These are phyloP conservation scores for Trichoderma endophyticum DNA, from an alignment of 2,329 filamentous ascomycete genomes.

Conservation along the genomic window DNA sequence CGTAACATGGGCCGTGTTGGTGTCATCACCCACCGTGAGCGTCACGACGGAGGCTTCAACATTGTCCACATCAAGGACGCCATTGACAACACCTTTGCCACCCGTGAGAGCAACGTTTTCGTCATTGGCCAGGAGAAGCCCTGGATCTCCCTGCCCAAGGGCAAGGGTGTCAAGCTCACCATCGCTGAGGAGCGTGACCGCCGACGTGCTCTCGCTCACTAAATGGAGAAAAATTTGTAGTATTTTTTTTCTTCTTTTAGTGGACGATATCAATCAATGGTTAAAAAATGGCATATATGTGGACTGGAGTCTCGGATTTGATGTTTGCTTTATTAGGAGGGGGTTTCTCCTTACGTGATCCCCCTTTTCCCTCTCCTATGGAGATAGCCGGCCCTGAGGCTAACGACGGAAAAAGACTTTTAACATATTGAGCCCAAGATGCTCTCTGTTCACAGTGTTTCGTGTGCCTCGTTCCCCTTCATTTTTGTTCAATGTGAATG, in stretches of 20 bases:
- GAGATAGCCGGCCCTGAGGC: constrained; percentile 37
- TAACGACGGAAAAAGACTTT: constrained; percentile 37
- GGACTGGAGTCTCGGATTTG: constrained; percentile 42
- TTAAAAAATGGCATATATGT: constrained; percentile 33
- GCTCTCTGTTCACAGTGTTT: constrained; percentile 15
- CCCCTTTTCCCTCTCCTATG: constrained; percentile 27
- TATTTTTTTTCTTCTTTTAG: constrained; percentile 11
- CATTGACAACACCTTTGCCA: constrained; percentile 99
- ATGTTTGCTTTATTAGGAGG: constrained; percentile 32
- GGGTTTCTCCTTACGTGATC: background rate
- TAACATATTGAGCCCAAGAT: constrained; percentile 18
- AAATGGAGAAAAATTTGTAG: constrained; percentile 32
- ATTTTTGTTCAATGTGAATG: background rate
- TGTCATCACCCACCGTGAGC: constrained; percentile 99
- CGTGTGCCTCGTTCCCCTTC: background rate
- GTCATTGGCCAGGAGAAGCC: constrained; percentile 98
- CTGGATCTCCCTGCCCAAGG: constrained; percentile 99
- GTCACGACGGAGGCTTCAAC: constrained; percentile 99
- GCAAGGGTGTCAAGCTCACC: constrained; percentile 99
- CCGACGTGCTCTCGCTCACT: constrained; percentile 61
- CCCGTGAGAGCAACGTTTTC: constrained; percentile 99
- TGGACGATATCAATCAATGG: constrained; percentile 19
- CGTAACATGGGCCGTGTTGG: constrained; percentile 99
- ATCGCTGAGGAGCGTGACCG: constrained; percentile 99
- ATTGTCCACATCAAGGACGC: constrained; percentile 99